Evolutionary conservation across 2,329 filamentous ascomycete genomes (phyloP).

Genomic region (Phialocephala sp.): DNA sequence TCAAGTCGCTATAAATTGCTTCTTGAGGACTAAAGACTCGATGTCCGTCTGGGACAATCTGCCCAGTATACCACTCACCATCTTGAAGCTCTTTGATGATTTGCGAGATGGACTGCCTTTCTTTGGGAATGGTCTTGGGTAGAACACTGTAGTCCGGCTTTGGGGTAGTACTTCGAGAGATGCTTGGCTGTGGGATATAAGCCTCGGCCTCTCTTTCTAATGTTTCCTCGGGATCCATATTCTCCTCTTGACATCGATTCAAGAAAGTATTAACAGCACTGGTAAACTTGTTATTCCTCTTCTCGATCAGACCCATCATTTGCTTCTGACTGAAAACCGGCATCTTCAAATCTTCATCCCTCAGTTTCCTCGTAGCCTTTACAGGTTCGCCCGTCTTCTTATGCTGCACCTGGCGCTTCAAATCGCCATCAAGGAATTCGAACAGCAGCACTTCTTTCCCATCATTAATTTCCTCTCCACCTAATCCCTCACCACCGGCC

Average conservation of each 20-base stretch:
- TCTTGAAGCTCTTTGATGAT: constrained; percentile 85
- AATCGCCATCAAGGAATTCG: constrained; percentile 89
- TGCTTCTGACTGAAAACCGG: constrained; percentile 93
- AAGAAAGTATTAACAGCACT: constrained; percentile 80
- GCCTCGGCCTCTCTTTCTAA: constrained; percentile 63
- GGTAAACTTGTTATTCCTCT: constrained; percentile 82
- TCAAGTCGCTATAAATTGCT: constrained; percentile 80
- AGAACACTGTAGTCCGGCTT: constrained; percentile 52
- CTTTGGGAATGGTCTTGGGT: constrained; percentile 76
- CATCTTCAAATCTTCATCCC: constrained; percentile 84
- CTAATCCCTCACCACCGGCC: constrained; percentile 54
- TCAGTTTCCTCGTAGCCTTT: constrained; percentile 69
- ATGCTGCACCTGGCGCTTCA: constrained; percentile 79
- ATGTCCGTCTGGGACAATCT: constrained; percentile 93
- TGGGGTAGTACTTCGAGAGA: constrained; percentile 46
- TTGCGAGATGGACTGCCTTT: constrained; percentile 79
- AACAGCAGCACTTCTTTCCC: constrained; percentile 80
- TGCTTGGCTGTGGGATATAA: constrained; percentile 67
- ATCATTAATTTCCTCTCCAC: constrained; percentile 44
- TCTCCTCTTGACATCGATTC: constrained; percentile 70
- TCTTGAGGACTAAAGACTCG: constrained; percentile 87
- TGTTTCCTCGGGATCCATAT: constrained; percentile 68
- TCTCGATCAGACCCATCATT: constrained; percentile 87
- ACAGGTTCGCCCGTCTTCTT: constrained; percentile 76
- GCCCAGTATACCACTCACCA: constrained; percentile 85